These are phyloP conservation scores for Hortiboletus rubellus DNA, from an alignment of 1,284 basidiomycete genomes.

Conservation along the genomic window DNA sequence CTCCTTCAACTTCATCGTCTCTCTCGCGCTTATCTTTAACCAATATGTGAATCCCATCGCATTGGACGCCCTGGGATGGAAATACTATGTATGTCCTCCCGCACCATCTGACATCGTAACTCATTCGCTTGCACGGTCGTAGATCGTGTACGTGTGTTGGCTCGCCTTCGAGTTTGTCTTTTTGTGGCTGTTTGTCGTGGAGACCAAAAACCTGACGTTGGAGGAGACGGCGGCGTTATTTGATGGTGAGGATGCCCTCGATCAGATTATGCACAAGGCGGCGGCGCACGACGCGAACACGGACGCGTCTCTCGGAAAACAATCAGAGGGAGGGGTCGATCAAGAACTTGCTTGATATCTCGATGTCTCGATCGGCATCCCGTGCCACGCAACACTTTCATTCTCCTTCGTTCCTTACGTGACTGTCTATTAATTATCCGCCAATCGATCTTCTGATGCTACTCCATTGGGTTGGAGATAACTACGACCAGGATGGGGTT, in stretches of 20 bases:
- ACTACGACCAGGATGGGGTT: too few species aligned
- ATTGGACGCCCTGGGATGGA: conserved; percentile 59
- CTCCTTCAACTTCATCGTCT: conserved; percentile 68
- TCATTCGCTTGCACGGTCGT: background rate
- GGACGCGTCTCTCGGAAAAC: conserved; percentile 37
- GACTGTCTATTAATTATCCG: too few species aligned
- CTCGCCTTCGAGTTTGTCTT: conserved; percentile 63
- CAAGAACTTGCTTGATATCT: conserved; percentile 3
- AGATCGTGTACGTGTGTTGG: conserved; percentile 71
- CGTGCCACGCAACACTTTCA: too few species aligned
- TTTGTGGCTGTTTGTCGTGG: conserved; percentile 66
- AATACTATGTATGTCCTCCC: conserved; percentile 49
- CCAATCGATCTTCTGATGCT: too few species aligned
- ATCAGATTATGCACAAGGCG: conserved; percentile 41
- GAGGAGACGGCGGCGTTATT: conserved; percentile 76
- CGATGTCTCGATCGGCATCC: background rate
- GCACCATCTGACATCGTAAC: background rate
- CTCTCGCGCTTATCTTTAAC: conserved; percentile 72
- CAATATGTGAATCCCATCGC: conserved; percentile 85
- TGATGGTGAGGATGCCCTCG: conserved; percentile 58
- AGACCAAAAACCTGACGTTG: conserved; percentile 70
- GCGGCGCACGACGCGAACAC: conserved; percentile 26
- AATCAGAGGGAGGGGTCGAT: background rate
- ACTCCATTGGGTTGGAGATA: too few species aligned
- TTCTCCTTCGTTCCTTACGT: too few species aligned